Evolutionary conservation across 2,329 filamentous ascomycete species (phyloP).

Genomic region (Nemania sp.): DNA sequence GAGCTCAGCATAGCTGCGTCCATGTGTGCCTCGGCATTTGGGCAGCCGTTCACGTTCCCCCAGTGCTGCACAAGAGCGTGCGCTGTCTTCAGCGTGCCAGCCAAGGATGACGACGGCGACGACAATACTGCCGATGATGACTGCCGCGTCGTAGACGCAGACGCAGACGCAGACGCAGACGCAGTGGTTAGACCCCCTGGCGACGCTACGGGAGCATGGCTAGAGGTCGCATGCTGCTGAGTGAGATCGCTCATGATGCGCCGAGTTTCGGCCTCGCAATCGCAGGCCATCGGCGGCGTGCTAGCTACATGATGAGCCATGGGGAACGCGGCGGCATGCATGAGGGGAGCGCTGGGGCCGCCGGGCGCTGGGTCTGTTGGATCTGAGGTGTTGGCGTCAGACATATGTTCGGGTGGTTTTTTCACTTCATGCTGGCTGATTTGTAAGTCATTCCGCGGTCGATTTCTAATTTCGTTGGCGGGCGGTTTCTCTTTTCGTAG

Average conservation of each 20-base stretch:
- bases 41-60: constrained; percentile 24
- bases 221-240: neutral
- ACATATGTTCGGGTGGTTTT: neutral
- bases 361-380: neutral
- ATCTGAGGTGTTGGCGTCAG: neutral
- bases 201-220: neutral
- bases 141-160: neutral
- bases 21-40: constrained; percentile 18
- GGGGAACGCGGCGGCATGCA: neutral
- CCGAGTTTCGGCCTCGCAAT: constrained; percentile 10
- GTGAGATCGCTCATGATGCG: constrained; percentile 8
- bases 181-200: no score
- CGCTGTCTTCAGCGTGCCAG: constrained; percentile 2
- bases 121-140: neutral
- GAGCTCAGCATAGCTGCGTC: constrained; percentile 12
- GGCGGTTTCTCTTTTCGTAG: neutral
- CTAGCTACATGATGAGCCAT: neutral
- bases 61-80: constrained; percentile 23
- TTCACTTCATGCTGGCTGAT: neutral
- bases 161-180: no score
- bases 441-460: neutral
- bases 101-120: neutral
- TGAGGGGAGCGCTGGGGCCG: neutral
- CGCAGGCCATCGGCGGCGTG: neutral
- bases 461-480: neutral